Percentiles rank a stretch among this genome's conserved stretches.
phyloP scores from a whole-genome alignment of 176 grass and related monocot species.

The Otatea glauca region DNA sequence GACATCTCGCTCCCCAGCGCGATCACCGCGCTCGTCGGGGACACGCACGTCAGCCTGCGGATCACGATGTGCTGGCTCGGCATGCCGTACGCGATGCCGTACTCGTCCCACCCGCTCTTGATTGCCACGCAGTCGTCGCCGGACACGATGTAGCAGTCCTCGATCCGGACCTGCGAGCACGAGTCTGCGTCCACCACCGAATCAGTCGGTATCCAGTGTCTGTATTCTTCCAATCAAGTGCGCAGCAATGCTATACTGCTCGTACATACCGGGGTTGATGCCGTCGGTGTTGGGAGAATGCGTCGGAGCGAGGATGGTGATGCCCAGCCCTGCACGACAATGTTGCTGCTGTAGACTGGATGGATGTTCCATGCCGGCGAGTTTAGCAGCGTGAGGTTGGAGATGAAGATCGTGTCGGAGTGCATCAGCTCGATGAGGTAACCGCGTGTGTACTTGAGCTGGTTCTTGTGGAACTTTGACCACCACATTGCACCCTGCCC shows the following conservation, averaged over 20 bases:
- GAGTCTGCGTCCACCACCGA: slow-evolving; percentile 50
- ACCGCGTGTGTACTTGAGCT: slow-evolving; percentile 88
- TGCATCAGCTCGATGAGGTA: slow-evolving; percentile 90
- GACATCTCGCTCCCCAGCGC: slow-evolving; percentile 99
- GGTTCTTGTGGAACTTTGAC: slow-evolving; percentile 75
- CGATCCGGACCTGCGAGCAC: slow-evolving; percentile 80
- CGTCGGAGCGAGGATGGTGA: slow-evolving; percentile 82
- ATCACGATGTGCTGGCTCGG: slow-evolving; percentile 84
- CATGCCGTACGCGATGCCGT: slow-evolving; percentile 84
- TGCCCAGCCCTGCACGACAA: slow-evolving; percentile 59
- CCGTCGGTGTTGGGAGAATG: slow-evolving; percentile 91
- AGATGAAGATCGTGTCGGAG: slow-evolving; percentile 65
- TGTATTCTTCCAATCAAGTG: neutral
- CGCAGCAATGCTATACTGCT: too few species aligned
- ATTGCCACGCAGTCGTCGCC: slow-evolving; percentile 98
- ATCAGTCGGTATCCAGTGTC: neutral
- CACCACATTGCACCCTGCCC: slow-evolving; percentile 88
- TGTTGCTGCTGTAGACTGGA: slow-evolving; percentile 88
- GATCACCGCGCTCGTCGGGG: slow-evolving; percentile 81
- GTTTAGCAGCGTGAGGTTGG: slow-evolving; percentile 84
- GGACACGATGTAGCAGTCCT: slow-evolving; percentile 96
- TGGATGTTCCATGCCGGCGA: slow-evolving; percentile 97
- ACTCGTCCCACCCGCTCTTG: slow-evolving; percentile 98
- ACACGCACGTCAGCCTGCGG: slow-evolving; percentile 75
- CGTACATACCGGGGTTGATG: slow-evolving; percentile 65